Percentiles rank a stretch among this genome's conserved stretches.
phyloP scores from a whole-genome alignment of 148 eudicot genomes.

The Tetragonia tetragonoides region DNA sequence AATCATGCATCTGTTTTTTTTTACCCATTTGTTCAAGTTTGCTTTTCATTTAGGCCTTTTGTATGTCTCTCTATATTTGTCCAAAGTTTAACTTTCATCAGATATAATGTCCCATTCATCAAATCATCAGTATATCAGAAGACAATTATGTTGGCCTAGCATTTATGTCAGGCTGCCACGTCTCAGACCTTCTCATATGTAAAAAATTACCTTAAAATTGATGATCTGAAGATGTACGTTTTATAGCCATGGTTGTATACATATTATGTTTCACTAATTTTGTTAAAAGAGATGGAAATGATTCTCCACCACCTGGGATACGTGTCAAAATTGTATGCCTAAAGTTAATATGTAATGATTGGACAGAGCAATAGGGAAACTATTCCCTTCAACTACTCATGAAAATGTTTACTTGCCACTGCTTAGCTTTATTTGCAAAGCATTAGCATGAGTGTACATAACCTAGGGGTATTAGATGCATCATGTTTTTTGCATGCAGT shows the following conservation, averaged over 20 bases:
- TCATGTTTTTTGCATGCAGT: too few species aligned
- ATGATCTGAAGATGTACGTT: conserved; percentile 4
- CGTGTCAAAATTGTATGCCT: background rate
- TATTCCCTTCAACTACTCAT: background rate
- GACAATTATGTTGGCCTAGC: background rate
- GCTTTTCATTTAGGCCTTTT: conserved; percentile 16
- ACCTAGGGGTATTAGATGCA: too few species aligned
- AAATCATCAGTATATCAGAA: background rate
- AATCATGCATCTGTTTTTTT: conserved; percentile 13
- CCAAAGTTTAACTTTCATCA: conserved; percentile 20
- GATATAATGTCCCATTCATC: background rate
- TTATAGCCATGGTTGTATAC: background rate
- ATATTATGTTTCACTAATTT: background rate
- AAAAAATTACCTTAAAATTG: background rate
- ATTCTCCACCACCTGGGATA: background rate
- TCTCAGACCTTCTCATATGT: conserved; percentile 1
- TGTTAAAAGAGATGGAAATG: background rate
- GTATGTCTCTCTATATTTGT: conserved; percentile 25
- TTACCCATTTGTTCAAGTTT: background rate
- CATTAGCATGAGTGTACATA: too few species aligned
- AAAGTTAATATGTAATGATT: background rate
- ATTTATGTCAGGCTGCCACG: conserved; percentile 27
- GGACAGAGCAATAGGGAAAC: background rate
- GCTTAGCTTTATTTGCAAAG: background rate
- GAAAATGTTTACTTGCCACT: background rate